Percentiles rank a stretch among this genome's conserved stretches.
Evolutionary conservation across 805 yeast genomes (phyloP).

Genomic region (Candida ponderosae): DNA sequence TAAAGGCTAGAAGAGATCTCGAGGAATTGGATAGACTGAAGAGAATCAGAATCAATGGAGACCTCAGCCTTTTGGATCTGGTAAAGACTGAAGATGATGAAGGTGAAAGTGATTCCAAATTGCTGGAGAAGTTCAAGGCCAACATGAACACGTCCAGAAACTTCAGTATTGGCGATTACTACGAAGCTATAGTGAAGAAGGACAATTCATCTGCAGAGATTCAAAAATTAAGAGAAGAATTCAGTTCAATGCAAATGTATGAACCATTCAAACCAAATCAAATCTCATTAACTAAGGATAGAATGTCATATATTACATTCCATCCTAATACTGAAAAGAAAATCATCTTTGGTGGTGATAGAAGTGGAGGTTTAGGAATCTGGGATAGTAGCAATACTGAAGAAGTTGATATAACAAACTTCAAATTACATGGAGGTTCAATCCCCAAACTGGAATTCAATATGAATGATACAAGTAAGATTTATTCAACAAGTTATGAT

Average conservation of each 20-base stretch:
- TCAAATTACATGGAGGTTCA: conserved; percentile 71
- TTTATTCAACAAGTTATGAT: conserved; percentile 76
- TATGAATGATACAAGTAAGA: conserved; percentile 38
- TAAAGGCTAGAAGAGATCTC: conserved; percentile 23
- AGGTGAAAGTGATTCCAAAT: conserved; percentile 24
- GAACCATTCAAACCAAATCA: conserved; percentile 59
- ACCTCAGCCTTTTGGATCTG: conserved; percentile 54
- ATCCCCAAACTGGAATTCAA: conserved; percentile 58
- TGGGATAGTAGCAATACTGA: conserved; percentile 60
- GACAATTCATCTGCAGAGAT: conserved; percentile 32
- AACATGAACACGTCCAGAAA: conserved; percentile 18
- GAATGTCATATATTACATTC: conserved; percentile 67
- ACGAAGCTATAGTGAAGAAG: conserved; percentile 38
- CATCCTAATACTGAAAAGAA: conserved; percentile 66
- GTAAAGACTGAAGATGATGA: conserved; percentile 31
- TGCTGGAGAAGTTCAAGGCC: conserved; percentile 22
- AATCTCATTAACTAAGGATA: conserved; percentile 55
- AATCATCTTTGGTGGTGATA: conserved; percentile 80
- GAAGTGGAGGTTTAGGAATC: conserved; percentile 76
- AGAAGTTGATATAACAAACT: conserved; percentile 46
- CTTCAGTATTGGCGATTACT: conserved; percentile 67
- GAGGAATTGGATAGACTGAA: conserved; percentile 43
- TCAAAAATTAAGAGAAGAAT: conserved; percentile 41
- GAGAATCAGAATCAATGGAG: conserved; percentile 55
- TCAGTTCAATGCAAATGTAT: conserved; percentile 43